A percentile compares a stretch with the other conserved stretches of the same genome.
phyloP scores from a whole-genome alignment of 1,139 yeast species.

The Suhomyces chickasaworum region DNA sequence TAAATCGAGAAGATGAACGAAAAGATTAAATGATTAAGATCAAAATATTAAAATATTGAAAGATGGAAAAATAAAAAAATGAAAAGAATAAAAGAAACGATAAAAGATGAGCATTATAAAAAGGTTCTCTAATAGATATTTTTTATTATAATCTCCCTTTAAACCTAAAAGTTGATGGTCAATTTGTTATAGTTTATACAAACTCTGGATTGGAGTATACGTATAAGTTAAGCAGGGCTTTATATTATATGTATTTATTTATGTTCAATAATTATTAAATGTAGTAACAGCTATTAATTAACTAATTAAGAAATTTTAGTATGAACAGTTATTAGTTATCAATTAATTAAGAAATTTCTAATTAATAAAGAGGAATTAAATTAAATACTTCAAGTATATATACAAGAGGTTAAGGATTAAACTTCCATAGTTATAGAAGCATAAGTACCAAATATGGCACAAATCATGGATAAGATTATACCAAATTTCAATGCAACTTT shows the following conservation, averaged over 20 bases:
- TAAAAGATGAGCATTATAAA: constrained; percentile 3
- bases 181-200: neutral
- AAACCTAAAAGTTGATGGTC: neutral
- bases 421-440: constrained; percentile 29
- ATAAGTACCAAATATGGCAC: constrained; percentile 55
- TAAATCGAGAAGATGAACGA: constrained; percentile 6
- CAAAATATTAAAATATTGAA: too few species aligned
- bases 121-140: constrained; percentile 7
- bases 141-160: constrained; percentile 3
- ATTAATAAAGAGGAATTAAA: neutral
- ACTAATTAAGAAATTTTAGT: too few species aligned
- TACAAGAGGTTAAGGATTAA: neutral
- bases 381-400: neutral
- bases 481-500: constrained; percentile 45
- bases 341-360: too few species aligned
- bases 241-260: constrained; percentile 4
- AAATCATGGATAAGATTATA: constrained; percentile 44
- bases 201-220: neutral
- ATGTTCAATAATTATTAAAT: neutral
- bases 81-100: too few species aligned
- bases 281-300: too few species aligned
- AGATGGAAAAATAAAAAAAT: too few species aligned
- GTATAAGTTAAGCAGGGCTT: constrained; percentile 4
- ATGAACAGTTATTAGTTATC: too few species aligned
- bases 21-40: too few species aligned